Evolutionary conservation across 345 rosid species (phyloP).

Genomic region (Eucalyptus brandiana): DNA sequence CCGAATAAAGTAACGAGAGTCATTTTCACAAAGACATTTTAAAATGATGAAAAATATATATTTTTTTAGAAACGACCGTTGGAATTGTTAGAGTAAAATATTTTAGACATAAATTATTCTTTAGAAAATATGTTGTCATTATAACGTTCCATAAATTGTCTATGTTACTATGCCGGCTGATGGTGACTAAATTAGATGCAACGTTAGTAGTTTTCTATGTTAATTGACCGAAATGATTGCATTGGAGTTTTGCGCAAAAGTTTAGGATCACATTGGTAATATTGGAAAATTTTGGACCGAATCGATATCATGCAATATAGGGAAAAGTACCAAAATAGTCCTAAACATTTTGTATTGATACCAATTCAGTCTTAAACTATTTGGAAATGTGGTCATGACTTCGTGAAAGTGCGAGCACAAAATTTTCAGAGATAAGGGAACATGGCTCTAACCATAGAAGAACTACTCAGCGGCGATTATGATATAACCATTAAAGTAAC

Average conservation of each 20-base stretch:
- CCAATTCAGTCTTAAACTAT: neutral
- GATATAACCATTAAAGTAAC: neutral
- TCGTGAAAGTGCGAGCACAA: neutral
- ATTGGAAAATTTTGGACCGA: neutral
- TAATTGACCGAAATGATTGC: fast-evolving
- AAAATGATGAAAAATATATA: too few relatives aligned
- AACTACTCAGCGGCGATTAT: too few relatives aligned
- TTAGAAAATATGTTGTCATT: too few relatives aligned
- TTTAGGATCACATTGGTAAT: neutral
- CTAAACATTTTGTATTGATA: too few relatives aligned
- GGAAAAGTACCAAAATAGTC: too few relatives aligned
- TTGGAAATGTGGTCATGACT: neutral
- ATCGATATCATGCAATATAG: neutral
- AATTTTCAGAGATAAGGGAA: neutral
- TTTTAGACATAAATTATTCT: too few relatives aligned
- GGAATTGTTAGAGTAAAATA: too few relatives aligned
- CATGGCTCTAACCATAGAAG: neutral
- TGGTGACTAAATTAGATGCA: neutral
- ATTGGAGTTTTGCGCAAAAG: neutral
- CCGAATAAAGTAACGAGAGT: too few relatives aligned
- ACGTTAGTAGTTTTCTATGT: fast-evolving
- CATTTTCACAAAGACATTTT: too few relatives aligned
- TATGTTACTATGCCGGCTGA: fast-evolving
- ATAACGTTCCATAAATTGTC: neutral
- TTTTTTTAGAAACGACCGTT: too few relatives aligned